Evolutionary conservation across 2,329 filamentous ascomycete genomes (phyloP), one percentile per base, ranked within the genome.

Genomic region (Trichoderma polysporum): DNA sequence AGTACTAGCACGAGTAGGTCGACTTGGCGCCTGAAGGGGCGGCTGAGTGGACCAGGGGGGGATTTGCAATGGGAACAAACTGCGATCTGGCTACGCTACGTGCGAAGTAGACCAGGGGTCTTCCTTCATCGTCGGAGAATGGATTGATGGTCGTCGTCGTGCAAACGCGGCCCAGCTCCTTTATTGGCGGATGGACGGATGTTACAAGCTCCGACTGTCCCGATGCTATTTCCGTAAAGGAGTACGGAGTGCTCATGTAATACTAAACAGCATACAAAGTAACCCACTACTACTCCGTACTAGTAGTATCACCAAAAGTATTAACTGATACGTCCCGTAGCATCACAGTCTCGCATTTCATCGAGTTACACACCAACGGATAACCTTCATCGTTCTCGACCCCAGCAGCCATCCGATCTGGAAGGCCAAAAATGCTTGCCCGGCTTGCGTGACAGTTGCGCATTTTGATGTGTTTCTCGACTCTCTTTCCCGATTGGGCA

Each of bases 111-210:
- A 33, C 33, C 12, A 25, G 53, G 31, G 53, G 53, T 22, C 54
- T 53, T 10, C 22, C 22, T 47, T 49, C 47, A 8, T 52, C 29
- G 25, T 50, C 35, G 12, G 35, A n/a, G 47, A 52, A 52, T 50
- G 29, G 31, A 22, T 35, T n/a, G 49, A 27, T 19, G 10, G 19
- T 47, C 13, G 35, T 37, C 35, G 47, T 50, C 45, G 29, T 27
- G 58, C 58, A 61, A 37, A 39, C 45, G 31, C 19, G 49, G 49
- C 49, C 27, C 59, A 63, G 59, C 47, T 53, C 59, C 47, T 29
- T 22, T 45, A 45, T 60, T 49, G 41, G 57, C 41, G 57, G 29
- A 29, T 15, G 10, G 45, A 22, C 59, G 59, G 49, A 53, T 25
- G 35, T 25, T 29, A 29, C 35, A 41, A 54, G 37, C 59, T 17